These are phyloP conservation scores for Epichloe typhina DNA, from an alignment of 2,329 filamentous ascomycete species.

Conservation along the genomic window DNA sequence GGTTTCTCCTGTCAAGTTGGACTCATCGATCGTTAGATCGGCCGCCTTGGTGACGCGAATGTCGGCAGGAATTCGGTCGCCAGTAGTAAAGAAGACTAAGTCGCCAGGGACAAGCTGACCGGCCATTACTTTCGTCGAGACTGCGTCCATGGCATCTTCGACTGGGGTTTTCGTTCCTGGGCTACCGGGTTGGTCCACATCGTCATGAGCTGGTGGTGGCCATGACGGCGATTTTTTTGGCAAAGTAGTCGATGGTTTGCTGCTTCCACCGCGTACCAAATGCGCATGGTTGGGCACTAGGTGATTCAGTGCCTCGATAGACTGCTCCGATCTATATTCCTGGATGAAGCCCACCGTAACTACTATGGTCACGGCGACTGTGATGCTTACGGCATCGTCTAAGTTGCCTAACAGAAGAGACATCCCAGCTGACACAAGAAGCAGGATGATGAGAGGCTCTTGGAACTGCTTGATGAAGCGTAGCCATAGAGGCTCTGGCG, in stretches of 20 bases:
- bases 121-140: conserved; percentile 76
- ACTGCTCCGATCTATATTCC: conserved; percentile 95
- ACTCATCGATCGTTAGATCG: conserved; percentile 89
- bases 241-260: conserved; percentile 17
- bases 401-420: conserved; percentile 86
- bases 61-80: conserved; percentile 91
- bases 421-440: conserved; percentile 75
- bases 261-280: conserved; percentile 55
- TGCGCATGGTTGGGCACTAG: conserved; percentile 93
- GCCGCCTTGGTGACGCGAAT: conserved; percentile 84
- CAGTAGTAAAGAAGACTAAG: conserved; percentile 84
- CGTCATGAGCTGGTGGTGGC: conserved; percentile 31
- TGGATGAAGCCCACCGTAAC: conserved; percentile 93
- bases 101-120: conserved; percentile 83
- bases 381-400: conserved; percentile 92
- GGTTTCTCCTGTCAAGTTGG: conserved; percentile 92
- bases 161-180: conserved; percentile 44
- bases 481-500: conserved; percentile 86
- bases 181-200: conserved; percentile 28
- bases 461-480: conserved; percentile 95
- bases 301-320: conserved; percentile 84
- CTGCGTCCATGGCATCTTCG: conserved; percentile 52
- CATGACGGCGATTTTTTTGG: conserved; percentile 30
- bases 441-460: conserved; percentile 84
- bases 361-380: conserved; percentile 91